These are phyloP conservation scores for Colletotrichum paranaense DNA, from an alignment of 2,329 filamentous ascomycete species.

Conservation along the genomic window DNA sequence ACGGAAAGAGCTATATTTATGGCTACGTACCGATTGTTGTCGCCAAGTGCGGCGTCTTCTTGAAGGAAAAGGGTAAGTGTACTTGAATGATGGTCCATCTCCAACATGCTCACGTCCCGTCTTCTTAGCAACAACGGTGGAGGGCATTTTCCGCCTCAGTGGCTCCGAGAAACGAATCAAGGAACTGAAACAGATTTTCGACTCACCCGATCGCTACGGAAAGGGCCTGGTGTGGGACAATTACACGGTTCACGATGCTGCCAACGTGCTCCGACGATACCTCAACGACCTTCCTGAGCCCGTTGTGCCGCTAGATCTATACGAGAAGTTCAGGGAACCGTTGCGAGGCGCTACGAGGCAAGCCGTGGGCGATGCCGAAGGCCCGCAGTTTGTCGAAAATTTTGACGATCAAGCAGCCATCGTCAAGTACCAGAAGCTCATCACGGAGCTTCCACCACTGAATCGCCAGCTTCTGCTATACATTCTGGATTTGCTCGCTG, in stretches of 20 bases:
- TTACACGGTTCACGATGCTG: slow-evolving; percentile 97
- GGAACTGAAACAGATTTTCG: slow-evolving; percentile 90
- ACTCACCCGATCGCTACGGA: slow-evolving; percentile 94
- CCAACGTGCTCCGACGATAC: slow-evolving; percentile 94
- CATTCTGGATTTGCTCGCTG: slow-evolving; percentile 93
- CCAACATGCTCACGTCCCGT: slow-evolving; percentile 41
- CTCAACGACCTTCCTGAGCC: slow-evolving; percentile 96
- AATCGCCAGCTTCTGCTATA: slow-evolving; percentile 96
- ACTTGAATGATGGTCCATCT: not conserved
- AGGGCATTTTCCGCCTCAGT: slow-evolving; percentile 95
- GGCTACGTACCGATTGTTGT: slow-evolving; percentile 99
- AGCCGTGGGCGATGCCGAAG: slow-evolving; percentile 76
- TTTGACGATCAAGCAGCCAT: slow-evolving; percentile 78
- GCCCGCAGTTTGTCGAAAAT: slow-evolving; percentile 75
- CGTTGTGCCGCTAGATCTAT: slow-evolving; percentile 93
- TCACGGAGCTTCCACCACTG: slow-evolving; percentile 90
- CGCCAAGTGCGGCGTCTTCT: slow-evolving; percentile 95
- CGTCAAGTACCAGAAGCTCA: slow-evolving; percentile 84
- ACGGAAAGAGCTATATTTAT: slow-evolving; percentile 96
- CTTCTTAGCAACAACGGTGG: slow-evolving; percentile 83
- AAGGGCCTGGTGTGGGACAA: slow-evolving; percentile 98
- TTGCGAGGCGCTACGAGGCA: slow-evolving; percentile 78
- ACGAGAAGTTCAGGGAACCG: slow-evolving; percentile 90
- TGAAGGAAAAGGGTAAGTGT: slow-evolving; percentile 93
- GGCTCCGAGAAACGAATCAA: slow-evolving; percentile 99